Percentiles rank a stretch among this genome's conserved stretches.
Evolutionary conservation across 140 eudicot species (phyloP).

Genomic region (Ambrosia hybrid): DNA sequence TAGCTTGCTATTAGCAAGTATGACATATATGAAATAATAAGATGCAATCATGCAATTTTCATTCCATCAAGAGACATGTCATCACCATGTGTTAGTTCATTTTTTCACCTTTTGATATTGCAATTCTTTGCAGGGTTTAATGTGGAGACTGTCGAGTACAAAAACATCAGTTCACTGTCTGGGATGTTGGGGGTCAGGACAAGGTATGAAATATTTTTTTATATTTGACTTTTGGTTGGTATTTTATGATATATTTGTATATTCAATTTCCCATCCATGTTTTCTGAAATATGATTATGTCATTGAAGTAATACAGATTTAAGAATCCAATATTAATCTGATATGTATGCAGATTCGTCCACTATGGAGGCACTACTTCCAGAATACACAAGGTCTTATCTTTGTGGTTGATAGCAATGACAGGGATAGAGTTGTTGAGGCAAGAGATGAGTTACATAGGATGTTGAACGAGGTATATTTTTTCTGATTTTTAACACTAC

Average conservation of each 20-base stretch:
- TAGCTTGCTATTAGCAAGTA: conserved; percentile 4
- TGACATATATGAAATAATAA: not conserved
- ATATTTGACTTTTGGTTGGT: not conserved
- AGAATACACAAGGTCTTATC: conserved; percentile 58
- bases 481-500: conserved; percentile 1
- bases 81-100: not conserved
- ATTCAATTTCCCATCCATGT: not conserved
- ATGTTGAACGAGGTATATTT: conserved; percentile 56
- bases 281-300: not conserved
- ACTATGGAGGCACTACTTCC: conserved; percentile 59
- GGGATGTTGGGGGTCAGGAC: conserved; percentile 81
- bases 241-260: not conserved
- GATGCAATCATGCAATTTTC: not conserved
- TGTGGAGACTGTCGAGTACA: conserved; percentile 67
- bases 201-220: conserved; percentile 36
- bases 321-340: not conserved
- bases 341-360: conserved; percentile 42
- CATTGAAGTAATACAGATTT: conserved; percentile 1
- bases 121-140: conserved; percentile 44
- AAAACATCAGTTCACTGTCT: conserved; percentile 65
- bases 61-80: not conserved
- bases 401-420: conserved; percentile 62
- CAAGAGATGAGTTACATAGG: conserved; percentile 57
- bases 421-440: conserved; percentile 56
- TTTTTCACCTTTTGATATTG: conserved; percentile 4